Conservation (phyloP, 495 filamentous ascomycete species). For the Penicillium parvum region DNA sequence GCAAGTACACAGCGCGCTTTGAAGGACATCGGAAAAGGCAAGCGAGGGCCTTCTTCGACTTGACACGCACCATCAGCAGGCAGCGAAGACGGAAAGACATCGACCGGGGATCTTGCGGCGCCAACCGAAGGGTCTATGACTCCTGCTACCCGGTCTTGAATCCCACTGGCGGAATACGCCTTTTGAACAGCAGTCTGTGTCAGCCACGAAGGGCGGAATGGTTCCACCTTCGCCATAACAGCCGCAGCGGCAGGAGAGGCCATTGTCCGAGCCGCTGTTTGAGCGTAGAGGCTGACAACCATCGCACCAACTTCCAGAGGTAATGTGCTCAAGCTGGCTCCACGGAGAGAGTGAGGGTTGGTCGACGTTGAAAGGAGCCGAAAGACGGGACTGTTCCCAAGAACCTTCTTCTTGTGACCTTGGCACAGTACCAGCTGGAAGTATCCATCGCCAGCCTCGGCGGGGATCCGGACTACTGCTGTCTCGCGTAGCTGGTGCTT, state of each 20-base stretch:
- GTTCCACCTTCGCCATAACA: slow-evolving; percentile 34
- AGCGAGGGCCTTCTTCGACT: slow-evolving; percentile 47
- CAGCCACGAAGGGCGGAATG: slow-evolving; percentile 35
- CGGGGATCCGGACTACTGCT: slow-evolving; percentile 57
- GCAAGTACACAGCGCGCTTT: slow-evolving; percentile 29
- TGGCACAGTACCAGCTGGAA: slow-evolving; percentile 59
- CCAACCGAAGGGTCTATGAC: slow-evolving; percentile 16
- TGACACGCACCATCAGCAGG: slow-evolving; percentile 9
- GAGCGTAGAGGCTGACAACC: slow-evolving; percentile 50
- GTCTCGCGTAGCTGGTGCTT: slow-evolving; percentile 56
- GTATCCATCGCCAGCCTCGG: slow-evolving; percentile 60
- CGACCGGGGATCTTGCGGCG: slow-evolving; percentile 13
- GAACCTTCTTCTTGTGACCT: slow-evolving; percentile 47
- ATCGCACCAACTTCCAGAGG: slow-evolving; percentile 61
- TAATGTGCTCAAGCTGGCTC: slow-evolving; percentile 59
- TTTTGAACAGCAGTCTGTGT: slow-evolving; percentile 37
- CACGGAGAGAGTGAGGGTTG: slow-evolving; percentile 54
- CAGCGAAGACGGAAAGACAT: slow-evolving; percentile 11
- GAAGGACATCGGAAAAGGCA: slow-evolving; percentile 57
- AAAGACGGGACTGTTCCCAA: slow-evolving; percentile 62
- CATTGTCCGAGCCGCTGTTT: slow-evolving; percentile 41
- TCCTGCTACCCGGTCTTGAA: slow-evolving; percentile 32
- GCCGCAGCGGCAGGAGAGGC: slow-evolving; percentile 44
- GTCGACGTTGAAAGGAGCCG: slow-evolving; percentile 57
- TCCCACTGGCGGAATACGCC: slow-evolving; percentile 37